These are phyloP conservation scores for Wickerhamiella galacta DNA, from an alignment of 805 yeast genomes.

Conservation along the genomic window DNA sequence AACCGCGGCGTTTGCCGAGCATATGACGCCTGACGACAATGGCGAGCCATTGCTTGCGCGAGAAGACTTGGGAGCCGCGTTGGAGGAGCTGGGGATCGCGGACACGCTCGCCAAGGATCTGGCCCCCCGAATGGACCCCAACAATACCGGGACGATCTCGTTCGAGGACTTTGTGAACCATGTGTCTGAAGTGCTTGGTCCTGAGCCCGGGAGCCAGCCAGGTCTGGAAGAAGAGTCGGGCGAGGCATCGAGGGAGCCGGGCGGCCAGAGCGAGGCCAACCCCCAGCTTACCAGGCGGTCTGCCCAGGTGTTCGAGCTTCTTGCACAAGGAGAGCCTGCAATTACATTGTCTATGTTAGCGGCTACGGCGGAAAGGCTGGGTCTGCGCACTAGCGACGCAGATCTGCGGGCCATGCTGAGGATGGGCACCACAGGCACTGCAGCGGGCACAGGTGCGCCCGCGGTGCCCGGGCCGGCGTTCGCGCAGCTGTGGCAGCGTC, in stretches of 20 bases:
- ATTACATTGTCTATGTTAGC: too few species aligned
- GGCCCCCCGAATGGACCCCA: slow-evolving; percentile 14
- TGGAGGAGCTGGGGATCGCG: slow-evolving; percentile 17
- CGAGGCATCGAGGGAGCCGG: too few species aligned
- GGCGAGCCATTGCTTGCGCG: slow-evolving; percentile 14
- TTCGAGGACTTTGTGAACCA: slow-evolving; percentile 16
- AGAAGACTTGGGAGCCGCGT: slow-evolving; percentile 15
- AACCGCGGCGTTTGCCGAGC: slow-evolving; percentile 18
- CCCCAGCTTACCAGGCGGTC: too few species aligned
- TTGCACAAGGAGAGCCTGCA: too few species aligned
- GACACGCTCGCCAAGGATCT: slow-evolving; percentile 8
- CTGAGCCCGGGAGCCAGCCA: not conserved
- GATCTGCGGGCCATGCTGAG: slow-evolving; percentile 21
- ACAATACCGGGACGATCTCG: slow-evolving; percentile 16
- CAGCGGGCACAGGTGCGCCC: too few species aligned
- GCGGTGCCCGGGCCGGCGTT: not conserved
- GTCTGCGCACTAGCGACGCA: not conserved
- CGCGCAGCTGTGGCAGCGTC: not conserved
- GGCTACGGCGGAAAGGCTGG: too few species aligned
- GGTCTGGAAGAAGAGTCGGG: not conserved
- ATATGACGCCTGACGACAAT: slow-evolving; percentile 17
- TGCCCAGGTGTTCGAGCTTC: too few species aligned
- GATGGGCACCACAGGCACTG: slow-evolving; percentile 8
- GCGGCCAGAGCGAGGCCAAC: too few species aligned
- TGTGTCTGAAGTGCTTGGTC: not conserved